phyloP scores from a whole-genome alignment of 352 stramenopile genomes.

The Globisporangium canariense region DNA sequence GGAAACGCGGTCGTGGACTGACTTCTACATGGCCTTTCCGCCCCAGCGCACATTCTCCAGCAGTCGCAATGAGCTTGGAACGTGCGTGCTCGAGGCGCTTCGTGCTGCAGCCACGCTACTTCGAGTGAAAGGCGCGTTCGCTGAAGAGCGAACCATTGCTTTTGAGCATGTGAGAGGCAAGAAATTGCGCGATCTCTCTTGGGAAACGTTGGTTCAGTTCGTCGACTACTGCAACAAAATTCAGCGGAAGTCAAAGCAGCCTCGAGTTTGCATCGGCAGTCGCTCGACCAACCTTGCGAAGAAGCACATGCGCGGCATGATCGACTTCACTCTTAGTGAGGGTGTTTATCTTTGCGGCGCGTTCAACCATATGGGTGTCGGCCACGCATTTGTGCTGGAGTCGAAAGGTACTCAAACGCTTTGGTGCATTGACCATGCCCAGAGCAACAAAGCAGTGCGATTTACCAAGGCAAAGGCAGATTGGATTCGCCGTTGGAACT shows the following conservation, averaged over 20 bases:
- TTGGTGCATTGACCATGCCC: background rate
- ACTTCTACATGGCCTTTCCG: background rate
- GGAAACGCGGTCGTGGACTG: background rate
- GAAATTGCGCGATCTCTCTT: background rate
- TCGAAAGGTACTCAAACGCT: background rate
- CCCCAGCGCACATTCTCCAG: background rate
- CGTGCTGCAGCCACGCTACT: background rate
- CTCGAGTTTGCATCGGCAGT: background rate
- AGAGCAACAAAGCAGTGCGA: background rate
- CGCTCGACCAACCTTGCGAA: background rate
- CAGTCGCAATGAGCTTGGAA: background rate
- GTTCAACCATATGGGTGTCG: background rate
- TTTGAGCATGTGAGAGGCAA: background rate
- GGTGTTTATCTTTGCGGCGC: background rate
- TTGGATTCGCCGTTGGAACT: background rate
- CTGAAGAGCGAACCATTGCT: background rate
- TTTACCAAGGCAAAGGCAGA: background rate
- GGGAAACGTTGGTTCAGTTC: background rate
- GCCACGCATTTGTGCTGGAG: background rate
- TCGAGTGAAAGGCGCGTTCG: background rate
- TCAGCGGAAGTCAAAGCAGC: background rate
- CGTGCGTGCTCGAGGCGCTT: background rate
- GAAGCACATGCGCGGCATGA: background rate
- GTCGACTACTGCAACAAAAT: background rate
- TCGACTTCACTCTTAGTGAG: background rate